These are phyloP conservation scores for Diaporthe nobilis DNA, from an alignment of 2,329 filamentous ascomycete species.

Conservation along the genomic window DNA sequence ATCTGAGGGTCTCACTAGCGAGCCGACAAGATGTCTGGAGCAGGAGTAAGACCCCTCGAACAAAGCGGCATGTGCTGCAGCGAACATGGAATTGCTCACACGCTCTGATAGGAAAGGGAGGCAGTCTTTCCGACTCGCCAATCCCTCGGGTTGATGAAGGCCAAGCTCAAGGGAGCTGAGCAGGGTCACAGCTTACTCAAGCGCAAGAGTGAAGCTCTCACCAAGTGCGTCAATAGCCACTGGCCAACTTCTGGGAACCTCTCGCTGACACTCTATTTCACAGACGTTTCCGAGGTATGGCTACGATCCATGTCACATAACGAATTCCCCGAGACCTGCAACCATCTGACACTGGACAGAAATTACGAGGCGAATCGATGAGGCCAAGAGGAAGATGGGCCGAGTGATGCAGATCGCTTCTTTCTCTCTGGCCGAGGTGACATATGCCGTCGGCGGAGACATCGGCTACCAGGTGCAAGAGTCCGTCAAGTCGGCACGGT, in stretches of 20 bases:
- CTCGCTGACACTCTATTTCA: slow-evolving; percentile 25
- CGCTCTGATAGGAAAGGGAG: slow-evolving; percentile 81
- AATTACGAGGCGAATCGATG: slow-evolving; percentile 96
- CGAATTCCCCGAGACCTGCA: not conserved
- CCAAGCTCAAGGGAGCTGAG: slow-evolving; percentile 94
- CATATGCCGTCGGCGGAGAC: slow-evolving; percentile 94
- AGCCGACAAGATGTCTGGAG: slow-evolving; percentile 55
- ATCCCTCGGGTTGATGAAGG: slow-evolving; percentile 96
- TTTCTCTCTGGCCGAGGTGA: slow-evolving; percentile 97
- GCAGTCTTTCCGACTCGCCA: slow-evolving; percentile 98
- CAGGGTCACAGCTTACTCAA: slow-evolving; percentile 95
- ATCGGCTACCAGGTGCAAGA: slow-evolving; percentile 98
- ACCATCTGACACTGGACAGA: slow-evolving; percentile 65
- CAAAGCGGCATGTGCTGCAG: not conserved
- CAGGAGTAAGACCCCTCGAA: slow-evolving; percentile 51
- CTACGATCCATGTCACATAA: slow-evolving; percentile 38
- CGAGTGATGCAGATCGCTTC: slow-evolving; percentile 99
- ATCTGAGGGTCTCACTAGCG: slow-evolving; percentile 27
- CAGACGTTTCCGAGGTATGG: slow-evolving; percentile 89
- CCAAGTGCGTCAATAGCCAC: slow-evolving; percentile 77
- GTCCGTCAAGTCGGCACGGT: slow-evolving; percentile 91
- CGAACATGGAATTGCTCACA: slow-evolving; percentile 34
- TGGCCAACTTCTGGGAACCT: not conserved
- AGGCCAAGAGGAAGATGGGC: slow-evolving; percentile 99
- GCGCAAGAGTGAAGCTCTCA: slow-evolving; percentile 97